Evolutionary conservation across 129 eudicot species (phyloP), one percentile per base, ranked within the genome.

Genomic region (Erigeron canadensis): DNA sequence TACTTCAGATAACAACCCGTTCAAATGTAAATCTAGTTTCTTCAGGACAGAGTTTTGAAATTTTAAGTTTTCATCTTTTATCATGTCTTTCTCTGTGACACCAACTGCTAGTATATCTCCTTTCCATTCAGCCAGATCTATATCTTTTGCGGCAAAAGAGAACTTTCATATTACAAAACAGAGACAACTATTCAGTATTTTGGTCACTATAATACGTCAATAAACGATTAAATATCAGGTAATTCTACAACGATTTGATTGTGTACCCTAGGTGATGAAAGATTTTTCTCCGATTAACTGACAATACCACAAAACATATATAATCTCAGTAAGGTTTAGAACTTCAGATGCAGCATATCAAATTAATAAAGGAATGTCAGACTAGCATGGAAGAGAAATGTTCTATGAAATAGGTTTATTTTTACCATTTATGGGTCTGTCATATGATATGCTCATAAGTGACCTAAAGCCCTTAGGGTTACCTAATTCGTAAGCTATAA

Each of bases 81-180:
- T 80, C 94, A 88, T 74, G 81, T 95, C 97, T 78, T 82, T 90
- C 80, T 95, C 99, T 19, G 90, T 75, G 56, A 88, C 96, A 58
- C 97, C 99, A 9, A 95, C 91, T 7, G 96, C 97, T 46, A 95
- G 94, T 28, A 95, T 77, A 68, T 90, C 99, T 46, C 97, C 99
- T 85, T 95, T 95, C 99, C 99, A 95, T 80, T 88, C 97, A 3
- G 82, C 72, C 85, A 86, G 81, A 80, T 90, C 86, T 42, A 77
- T 73, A 51, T 95, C 99, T 88, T 95, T 95, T 57, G 95, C 95
- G 19, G 88, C 77, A 65, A 95, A 80, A 22, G 91, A 81, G 63
- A 95, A 85, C 99, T 94, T 65, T 12, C 42, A 76, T 61, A 13
- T n/a, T 60, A 22, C 46, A 47, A 71, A 50, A 70, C 64, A 74